Evolutionary conservation across 306 rosid genomes (phyloP).

Genomic region (Pachyrhizus erosus): DNA sequence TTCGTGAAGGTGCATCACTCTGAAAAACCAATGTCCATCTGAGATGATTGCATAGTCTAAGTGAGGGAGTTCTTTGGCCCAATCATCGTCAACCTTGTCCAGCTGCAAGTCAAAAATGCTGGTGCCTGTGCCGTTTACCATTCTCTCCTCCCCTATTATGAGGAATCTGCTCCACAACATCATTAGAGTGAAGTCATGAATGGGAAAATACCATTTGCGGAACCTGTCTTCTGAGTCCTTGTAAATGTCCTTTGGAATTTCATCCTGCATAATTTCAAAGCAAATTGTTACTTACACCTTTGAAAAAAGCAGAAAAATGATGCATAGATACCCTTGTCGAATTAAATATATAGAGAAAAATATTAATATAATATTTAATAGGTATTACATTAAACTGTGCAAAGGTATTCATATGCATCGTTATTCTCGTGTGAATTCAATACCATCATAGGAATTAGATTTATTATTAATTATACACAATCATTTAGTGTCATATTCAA

Average conservation of each 20-base stretch:
- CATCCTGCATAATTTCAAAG: conserved; percentile 57
- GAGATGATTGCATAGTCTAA: conserved; percentile 77
- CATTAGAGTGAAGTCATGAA: conserved; percentile 64
- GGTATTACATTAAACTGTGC: too few relatives aligned
- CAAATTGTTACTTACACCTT: neutral
- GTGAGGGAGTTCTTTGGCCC: conserved; percentile 59
- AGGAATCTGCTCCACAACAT: conserved; percentile 80
- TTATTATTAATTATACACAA: too few relatives aligned
- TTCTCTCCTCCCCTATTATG: conserved; percentile 66
- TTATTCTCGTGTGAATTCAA: too few relatives aligned
- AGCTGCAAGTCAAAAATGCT: conserved; percentile 65
- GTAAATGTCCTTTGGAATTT: conserved; percentile 65
- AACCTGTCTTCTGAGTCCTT: conserved; percentile 79
- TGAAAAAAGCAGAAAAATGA: too few relatives aligned
- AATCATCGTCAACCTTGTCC: conserved; percentile 62
- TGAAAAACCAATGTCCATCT: conserved; percentile 83
- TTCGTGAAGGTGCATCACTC: conserved; percentile 60
- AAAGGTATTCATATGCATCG: too few relatives aligned
- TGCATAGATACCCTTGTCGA: too few relatives aligned
- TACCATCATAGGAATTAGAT: too few relatives aligned
- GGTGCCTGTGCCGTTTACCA: conserved; percentile 67
- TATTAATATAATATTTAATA: too few relatives aligned
- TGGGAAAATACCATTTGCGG: conserved; percentile 72
- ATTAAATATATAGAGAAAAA: too few relatives aligned
- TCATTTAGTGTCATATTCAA: too few relatives aligned